A percentile compares a stretch with the other conserved stretches of the same genome.
These are phyloP conservation scores for Raddia guianensis DNA, from an alignment of 176 grass and related monocot genomes.

Conservation along the genomic window DNA sequence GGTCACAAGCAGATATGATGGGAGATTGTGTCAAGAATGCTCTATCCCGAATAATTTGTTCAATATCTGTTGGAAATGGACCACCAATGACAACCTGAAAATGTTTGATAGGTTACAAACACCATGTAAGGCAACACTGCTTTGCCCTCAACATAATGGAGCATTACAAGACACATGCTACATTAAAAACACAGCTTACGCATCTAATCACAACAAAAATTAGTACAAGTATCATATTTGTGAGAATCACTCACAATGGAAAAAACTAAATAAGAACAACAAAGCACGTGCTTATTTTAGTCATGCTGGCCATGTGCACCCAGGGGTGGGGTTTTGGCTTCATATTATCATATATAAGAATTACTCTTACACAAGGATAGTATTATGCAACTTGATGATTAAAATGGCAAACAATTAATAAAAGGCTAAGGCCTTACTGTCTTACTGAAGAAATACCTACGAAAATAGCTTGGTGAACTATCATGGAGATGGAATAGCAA, in stretches of 20 bases:
- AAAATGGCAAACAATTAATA: not conserved
- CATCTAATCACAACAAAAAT: not conserved
- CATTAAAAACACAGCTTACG: not conserved
- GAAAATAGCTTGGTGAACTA: slow-evolving; percentile 17
- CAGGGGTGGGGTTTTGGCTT: not conserved
- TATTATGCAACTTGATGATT: not conserved
- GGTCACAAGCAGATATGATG: slow-evolving; percentile 66
- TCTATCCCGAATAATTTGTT: slow-evolving; percentile 67
- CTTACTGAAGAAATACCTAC: slow-evolving; percentile 7
- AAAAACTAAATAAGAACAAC: slow-evolving; percentile 3
- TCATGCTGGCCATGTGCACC: not conserved
- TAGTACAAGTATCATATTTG: not conserved
- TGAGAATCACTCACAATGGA: not conserved
- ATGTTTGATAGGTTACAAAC: slow-evolving; percentile 30
- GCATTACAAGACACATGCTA: slow-evolving; percentile 1
- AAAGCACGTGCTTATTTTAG: not conserved
- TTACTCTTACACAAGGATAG: not conserved
- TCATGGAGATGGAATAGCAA: not conserved
- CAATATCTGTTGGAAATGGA: slow-evolving; percentile 58
- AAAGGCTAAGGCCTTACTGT: not conserved
- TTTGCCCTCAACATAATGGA: not conserved
- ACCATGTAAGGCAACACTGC: not conserved
- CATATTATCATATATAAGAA: not conserved
- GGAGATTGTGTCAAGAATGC: slow-evolving; percentile 68
- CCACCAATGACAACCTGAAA: slow-evolving; percentile 88